Evolutionary conservation across 441 rosid species (phyloP).

Genomic region (Aquilaria agallochum): DNA sequence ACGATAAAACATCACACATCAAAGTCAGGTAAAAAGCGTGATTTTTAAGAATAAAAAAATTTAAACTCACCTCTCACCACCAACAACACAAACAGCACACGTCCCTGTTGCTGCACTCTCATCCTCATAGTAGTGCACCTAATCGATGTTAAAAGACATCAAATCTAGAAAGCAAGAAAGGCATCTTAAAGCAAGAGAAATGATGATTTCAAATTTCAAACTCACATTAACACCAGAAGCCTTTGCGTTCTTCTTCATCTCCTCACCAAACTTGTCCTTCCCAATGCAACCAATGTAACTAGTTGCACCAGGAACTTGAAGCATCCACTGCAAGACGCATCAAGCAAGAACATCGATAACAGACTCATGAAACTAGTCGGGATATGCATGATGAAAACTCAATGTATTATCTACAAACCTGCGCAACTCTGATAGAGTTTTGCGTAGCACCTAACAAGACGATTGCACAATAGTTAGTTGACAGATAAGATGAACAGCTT

Average conservation of each 20-base stretch:
- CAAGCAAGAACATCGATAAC: too few relatives aligned
- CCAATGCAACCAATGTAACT: slow-evolving; percentile 95
- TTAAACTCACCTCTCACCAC: slow-evolving; percentile 77
- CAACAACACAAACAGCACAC: slow-evolving; percentile 94
- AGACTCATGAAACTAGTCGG: too few relatives aligned
- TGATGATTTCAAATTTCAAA: not conserved
- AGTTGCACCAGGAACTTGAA: slow-evolving; percentile 87
- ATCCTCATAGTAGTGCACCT: slow-evolving; percentile 83
- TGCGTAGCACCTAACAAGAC: slow-evolving; percentile 56
- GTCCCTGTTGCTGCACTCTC: slow-evolving; percentile 84
- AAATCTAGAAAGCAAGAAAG: not conserved
- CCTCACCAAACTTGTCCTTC: slow-evolving; percentile 90
- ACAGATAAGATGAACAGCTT: not conserved
- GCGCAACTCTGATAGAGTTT: slow-evolving; percentile 92
- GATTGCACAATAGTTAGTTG: slow-evolving; percentile 6
- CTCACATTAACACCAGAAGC: slow-evolving; percentile 83
- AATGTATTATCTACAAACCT: slow-evolving; percentile 39
- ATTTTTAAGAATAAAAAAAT: too few relatives aligned
- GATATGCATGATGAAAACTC: too few relatives aligned
- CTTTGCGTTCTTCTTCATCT: slow-evolving; percentile 79
- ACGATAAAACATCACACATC: too few relatives aligned
- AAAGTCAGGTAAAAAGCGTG: too few relatives aligned
- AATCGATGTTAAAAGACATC: slow-evolving; percentile 9
- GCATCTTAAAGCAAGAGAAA: not conserved
- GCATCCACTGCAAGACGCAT: slow-evolving; percentile 75